Evolutionary conservation across 1,284 basidiomycete genomes (phyloP).

Genomic region (Ganoderma boninense): DNA sequence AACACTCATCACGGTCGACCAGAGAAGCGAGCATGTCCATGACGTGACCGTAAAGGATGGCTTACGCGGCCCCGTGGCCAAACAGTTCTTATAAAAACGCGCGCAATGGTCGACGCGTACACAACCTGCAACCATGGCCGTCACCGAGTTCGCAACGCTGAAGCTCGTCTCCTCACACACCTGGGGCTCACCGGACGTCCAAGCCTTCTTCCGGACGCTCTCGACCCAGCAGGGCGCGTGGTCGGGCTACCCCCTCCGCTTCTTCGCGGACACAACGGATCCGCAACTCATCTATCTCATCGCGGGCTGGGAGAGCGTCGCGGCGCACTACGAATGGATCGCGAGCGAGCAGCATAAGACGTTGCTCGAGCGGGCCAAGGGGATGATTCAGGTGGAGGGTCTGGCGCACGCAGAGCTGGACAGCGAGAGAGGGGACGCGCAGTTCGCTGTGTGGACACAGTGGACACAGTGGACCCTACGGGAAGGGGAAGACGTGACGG

Average conservation of each 20-base stretch:
- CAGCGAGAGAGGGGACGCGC: conserved; percentile 13
- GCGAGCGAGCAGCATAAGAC: conserved; percentile 49
- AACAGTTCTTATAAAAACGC: neutral
- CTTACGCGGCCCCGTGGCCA: conserved; percentile 3
- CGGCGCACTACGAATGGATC: conserved; percentile 53
- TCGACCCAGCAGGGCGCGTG: conserved; percentile 46
- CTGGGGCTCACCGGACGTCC: conserved; percentile 26
- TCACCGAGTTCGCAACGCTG: conserved; percentile 39
- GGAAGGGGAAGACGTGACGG: neutral
- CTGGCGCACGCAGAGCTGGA: conserved; percentile 52
- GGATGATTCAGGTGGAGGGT: conserved; percentile 44
- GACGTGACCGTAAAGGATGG: neutral
- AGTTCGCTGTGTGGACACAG: conserved; percentile 15
- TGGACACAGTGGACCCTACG: conserved; percentile 20
- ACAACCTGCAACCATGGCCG: conserved; percentile 26
- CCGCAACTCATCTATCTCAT: conserved; percentile 46
- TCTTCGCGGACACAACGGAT: conserved; percentile 42
- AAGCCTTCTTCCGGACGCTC: conserved; percentile 35
- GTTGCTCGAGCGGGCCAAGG: conserved; percentile 43
- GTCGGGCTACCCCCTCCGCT: conserved; percentile 50
- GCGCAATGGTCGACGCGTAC: neutral
- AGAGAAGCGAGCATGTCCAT: neutral
- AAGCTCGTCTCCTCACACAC: conserved; percentile 26
- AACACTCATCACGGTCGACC: neutral
- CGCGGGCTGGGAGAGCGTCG: conserved; percentile 53